Conservation (phyloP, 2,329 filamentous ascomycete genomes). For the Trichoderma sp. region DNA sequence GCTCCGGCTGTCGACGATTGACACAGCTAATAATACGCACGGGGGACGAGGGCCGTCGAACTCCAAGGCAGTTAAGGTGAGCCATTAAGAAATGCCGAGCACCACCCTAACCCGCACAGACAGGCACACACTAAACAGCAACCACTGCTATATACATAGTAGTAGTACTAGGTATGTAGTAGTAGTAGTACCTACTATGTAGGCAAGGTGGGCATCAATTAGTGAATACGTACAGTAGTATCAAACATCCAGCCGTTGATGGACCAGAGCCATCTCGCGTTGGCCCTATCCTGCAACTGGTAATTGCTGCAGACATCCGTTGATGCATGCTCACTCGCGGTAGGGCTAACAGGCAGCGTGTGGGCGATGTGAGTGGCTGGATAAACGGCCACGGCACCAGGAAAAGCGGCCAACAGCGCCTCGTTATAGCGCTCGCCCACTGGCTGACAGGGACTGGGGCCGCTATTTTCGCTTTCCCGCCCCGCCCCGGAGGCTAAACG, state of each 20-base stretch:
- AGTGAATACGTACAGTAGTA: no score
- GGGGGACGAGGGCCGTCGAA: not conserved
- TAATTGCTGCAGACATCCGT: not conserved
- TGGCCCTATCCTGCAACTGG: not conserved
- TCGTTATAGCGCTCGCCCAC: not conserved
- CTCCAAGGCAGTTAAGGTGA: not conserved
- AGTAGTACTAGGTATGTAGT: no score
- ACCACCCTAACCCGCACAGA: not conserved
- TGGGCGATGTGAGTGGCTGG: slow-evolving; percentile 7
- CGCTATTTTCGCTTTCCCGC: not conserved
- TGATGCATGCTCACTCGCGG: not conserved
- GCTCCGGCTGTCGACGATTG: slow-evolving; percentile 11
- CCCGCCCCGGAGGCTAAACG: slow-evolving; percentile 10
- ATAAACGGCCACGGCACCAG: not conserved
- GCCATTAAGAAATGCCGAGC: slow-evolving; percentile 9
- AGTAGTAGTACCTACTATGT: no score
- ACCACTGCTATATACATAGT: no score
- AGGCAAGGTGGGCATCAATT: no score
- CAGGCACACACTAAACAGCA: not conserved
- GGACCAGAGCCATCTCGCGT: not conserved
- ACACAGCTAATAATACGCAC: not conserved
- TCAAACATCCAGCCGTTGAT: not conserved
- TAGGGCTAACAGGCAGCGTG: not conserved
- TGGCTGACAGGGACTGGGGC: not conserved
- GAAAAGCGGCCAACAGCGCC: not conserved